Conservation (phyloP, 2,329 filamentous ascomycete genomes). For the Trichoderma polysporum region DNA sequence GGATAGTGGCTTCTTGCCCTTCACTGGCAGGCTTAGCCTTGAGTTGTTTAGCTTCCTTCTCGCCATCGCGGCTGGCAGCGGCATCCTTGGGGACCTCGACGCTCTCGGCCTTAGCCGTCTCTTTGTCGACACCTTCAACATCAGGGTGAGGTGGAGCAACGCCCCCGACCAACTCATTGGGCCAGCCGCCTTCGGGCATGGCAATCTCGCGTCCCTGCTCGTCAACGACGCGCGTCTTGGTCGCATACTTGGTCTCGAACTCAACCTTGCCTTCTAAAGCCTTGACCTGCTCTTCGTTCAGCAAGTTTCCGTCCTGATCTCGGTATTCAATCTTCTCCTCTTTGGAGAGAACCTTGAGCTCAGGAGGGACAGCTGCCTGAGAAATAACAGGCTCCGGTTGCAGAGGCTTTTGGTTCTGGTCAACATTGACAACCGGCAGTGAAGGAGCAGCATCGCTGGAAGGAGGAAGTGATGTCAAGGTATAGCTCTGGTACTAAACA, state of each 20-base stretch:
- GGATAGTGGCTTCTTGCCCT: constrained; percentile 54
- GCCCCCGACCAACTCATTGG: constrained; percentile 35
- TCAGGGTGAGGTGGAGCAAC: constrained; percentile 61
- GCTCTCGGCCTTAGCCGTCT: constrained; percentile 50
- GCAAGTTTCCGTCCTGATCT: constrained; percentile 87
- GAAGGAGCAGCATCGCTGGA: constrained; percentile 30
- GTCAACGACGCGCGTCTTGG: constrained; percentile 82
- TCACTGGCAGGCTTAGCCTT: constrained; percentile 64
- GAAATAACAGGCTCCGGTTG: constrained; percentile 41
- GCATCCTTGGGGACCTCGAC: constrained; percentile 43
- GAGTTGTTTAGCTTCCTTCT: constrained; percentile 55
- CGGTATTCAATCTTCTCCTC: constrained; percentile 92
- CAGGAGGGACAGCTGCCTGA: constrained; percentile 50
- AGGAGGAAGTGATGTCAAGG: constrained; percentile 29
- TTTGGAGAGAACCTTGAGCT: constrained; percentile 50
- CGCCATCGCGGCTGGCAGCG: constrained; percentile 56
- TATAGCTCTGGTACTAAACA: constrained; percentile 40
- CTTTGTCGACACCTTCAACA: constrained; percentile 59
- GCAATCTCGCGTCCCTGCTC: constrained; percentile 74
- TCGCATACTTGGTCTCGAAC: constrained; percentile 95
- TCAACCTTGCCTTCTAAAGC: constrained; percentile 87
- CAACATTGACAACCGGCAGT: constrained; percentile 22
- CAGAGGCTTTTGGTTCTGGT: constrained; percentile 30
- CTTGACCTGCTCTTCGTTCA: constrained; percentile 80
- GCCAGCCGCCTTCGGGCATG: constrained; percentile 42